Evolutionary conservation across 2,329 filamentous ascomycete species (phyloP).

Genomic region (Nemania sp.): DNA sequence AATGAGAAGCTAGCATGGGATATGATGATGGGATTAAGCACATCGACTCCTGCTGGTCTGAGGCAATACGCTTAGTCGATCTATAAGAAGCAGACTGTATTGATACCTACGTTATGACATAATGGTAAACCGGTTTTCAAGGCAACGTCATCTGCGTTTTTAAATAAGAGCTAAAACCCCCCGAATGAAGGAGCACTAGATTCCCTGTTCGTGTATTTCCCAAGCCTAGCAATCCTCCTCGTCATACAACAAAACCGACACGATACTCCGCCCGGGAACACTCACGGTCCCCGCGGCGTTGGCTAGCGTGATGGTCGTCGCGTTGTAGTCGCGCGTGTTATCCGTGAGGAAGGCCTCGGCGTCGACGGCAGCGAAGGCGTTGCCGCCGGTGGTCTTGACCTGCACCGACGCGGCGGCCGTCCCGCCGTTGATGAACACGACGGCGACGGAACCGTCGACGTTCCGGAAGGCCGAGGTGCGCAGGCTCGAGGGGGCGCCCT

Average conservation of each 20-base stretch:
- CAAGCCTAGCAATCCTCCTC: background rate
- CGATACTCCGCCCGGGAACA: constrained; percentile 20
- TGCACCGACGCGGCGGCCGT: constrained; percentile 5
- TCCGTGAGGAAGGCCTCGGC: constrained; percentile 30
- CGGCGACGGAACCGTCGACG: constrained; percentile 28
- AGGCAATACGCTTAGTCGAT: too few relatives aligned
- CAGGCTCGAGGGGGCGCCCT: constrained; percentile 21
- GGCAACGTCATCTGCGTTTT: too few relatives aligned
- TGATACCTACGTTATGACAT: too few relatives aligned
- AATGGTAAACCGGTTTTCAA: too few relatives aligned
- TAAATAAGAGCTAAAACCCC: too few relatives aligned
- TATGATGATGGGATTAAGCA: too few relatives aligned
- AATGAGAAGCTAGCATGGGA: too few relatives aligned
- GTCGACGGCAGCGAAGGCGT: constrained; percentile 17
- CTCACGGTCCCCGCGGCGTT: constrained; percentile 11
- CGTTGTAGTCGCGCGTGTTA: constrained; percentile 30
- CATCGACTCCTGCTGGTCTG: too few relatives aligned
- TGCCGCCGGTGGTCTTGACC: constrained; percentile 17
- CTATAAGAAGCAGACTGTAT: too few relatives aligned
- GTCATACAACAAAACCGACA: constrained; percentile 39
- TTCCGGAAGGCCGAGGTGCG: constrained; percentile 29
- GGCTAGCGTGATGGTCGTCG: constrained; percentile 14
- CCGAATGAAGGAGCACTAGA: too few relatives aligned
- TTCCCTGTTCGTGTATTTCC: too few relatives aligned
- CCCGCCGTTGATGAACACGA: constrained; percentile 32